These are phyloP conservation scores for Geotrichum phurueaensis DNA, from an alignment of 1,139 yeast species.

Conservation along the genomic window DNA sequence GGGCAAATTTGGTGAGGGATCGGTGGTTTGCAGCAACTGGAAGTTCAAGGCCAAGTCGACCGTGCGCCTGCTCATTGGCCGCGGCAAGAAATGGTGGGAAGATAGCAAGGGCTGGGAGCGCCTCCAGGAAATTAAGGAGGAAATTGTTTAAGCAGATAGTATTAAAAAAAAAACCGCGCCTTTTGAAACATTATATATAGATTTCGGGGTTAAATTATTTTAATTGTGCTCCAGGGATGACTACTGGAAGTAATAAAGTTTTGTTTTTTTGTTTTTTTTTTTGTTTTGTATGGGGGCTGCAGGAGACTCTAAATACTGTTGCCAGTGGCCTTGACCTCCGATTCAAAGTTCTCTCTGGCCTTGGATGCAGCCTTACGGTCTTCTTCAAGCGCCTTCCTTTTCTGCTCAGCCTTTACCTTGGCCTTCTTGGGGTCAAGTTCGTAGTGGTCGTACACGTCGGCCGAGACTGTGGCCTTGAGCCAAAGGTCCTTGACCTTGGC, in stretches of 20 bases:
- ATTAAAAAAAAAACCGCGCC: background rate
- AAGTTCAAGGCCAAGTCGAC: constrained; percentile 72
- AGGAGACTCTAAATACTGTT: background rate
- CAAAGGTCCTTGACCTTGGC: constrained; percentile 51
- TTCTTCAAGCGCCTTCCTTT: constrained; percentile 4
- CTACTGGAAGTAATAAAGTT: background rate
- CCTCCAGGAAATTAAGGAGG: constrained; percentile 50
- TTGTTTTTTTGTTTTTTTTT: background rate
- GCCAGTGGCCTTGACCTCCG: constrained; percentile 4
- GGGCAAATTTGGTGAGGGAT: constrained; percentile 80
- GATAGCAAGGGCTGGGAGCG: constrained; percentile 72
- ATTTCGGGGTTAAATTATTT: background rate
- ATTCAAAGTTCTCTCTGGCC: constrained; percentile 16
- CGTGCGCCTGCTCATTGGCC: constrained; percentile 68
- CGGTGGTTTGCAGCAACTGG: constrained; percentile 87
- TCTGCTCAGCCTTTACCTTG: constrained; percentile 13
- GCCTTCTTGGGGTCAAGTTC: constrained; percentile 22
- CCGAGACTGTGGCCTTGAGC: constrained; percentile 45
- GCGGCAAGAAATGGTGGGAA: constrained; percentile 76
- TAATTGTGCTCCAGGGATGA: background rate
- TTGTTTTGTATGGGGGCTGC: background rate
- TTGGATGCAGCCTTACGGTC: constrained; percentile 10
- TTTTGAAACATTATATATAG: background rate
- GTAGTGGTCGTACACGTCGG: constrained; percentile 24
- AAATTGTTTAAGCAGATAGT: constrained; percentile 19